These are phyloP conservation scores for Saccharomycopsis fermentans DNA, from an alignment of 805 yeast genomes.

Conservation along the genomic window DNA sequence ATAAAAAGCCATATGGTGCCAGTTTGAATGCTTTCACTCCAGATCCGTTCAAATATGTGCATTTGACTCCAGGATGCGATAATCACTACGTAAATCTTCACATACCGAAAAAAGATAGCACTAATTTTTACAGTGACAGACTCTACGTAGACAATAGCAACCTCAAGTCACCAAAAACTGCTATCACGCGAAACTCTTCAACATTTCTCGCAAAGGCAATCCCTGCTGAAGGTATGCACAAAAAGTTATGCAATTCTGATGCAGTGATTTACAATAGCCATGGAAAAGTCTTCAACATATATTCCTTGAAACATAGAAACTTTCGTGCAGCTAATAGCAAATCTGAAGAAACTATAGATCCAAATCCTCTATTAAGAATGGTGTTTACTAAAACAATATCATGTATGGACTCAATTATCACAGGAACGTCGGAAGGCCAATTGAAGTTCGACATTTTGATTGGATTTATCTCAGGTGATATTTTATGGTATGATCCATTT, in stretches of 20 bases:
- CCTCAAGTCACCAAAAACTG: slow-evolving; percentile 25
- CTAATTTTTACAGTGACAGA: neutral
- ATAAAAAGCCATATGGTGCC: slow-evolving; percentile 38
- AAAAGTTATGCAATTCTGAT: slow-evolving; percentile 23
- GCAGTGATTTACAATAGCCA: slow-evolving; percentile 36
- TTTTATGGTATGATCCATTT: slow-evolving; percentile 49
- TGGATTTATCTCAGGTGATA: slow-evolving; percentile 61
- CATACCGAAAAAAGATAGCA: neutral
- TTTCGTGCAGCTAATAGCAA: slow-evolving; percentile 27
- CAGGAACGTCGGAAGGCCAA: slow-evolving; percentile 20
- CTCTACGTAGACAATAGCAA: neutral
- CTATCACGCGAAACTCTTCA: slow-evolving; percentile 26
- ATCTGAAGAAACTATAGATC: slow-evolving; percentile 31
- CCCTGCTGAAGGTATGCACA: slow-evolving; percentile 24
- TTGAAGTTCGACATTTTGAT: slow-evolving; percentile 40
- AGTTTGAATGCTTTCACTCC: slow-evolving; percentile 41
- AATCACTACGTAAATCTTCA: slow-evolving; percentile 5
- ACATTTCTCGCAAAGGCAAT: slow-evolving; percentile 27
- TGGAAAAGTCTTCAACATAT: slow-evolving; percentile 37
- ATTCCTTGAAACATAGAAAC: slow-evolving; percentile 7
- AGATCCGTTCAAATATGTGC: slow-evolving; percentile 43
- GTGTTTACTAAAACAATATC: slow-evolving; percentile 25
- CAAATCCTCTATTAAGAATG: slow-evolving; percentile 35
- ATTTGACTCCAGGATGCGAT: slow-evolving; percentile 46
- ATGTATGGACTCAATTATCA: neutral